Evolutionary conservation across 1,139 yeast species (phyloP).

Genomic region (Debaryomycetaceae sp.): DNA sequence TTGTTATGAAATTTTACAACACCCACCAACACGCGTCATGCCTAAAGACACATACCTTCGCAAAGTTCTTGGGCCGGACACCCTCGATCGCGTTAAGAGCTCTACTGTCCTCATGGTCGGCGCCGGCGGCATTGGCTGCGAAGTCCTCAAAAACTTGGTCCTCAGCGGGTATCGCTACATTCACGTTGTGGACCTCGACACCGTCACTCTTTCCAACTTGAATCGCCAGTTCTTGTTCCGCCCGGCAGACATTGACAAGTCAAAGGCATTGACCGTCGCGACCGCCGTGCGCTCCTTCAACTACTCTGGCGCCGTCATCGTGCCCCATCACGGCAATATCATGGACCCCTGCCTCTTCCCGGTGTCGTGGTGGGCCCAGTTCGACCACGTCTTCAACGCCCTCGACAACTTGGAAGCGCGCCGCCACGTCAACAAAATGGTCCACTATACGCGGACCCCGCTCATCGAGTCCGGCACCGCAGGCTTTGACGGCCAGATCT

Average conservation of each 20-base stretch:
- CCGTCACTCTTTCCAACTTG: constrained; percentile 82
- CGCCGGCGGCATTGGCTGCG: constrained; percentile 99
- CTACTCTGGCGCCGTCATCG: constrained; percentile 51
- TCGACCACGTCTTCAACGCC: constrained; percentile 78
- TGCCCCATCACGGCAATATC: constrained; percentile 81
- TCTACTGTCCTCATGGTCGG: constrained; percentile 82
- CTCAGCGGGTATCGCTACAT: constrained; percentile 81
- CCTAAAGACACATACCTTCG: constrained; percentile 33
- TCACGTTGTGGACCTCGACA: constrained; percentile 88
- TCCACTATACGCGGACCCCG: constrained; percentile 63
- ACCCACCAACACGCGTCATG: constrained; percentile 11
- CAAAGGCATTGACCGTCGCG: constrained; percentile 76
- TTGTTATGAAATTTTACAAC: too few relatives aligned
- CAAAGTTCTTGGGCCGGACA: constrained; percentile 32
- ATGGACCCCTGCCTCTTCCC: constrained; percentile 69
- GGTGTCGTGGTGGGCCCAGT: constrained; percentile 70
- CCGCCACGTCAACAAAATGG: constrained; percentile 75
- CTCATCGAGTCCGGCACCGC: constrained; percentile 92
- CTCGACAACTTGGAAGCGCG: constrained; percentile 91
- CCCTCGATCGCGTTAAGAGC: constrained; percentile 18
- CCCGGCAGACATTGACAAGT: constrained; percentile 73
- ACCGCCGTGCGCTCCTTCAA: constrained; percentile 75
- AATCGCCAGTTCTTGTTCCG: constrained; percentile 90
- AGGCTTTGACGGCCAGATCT: constrained; percentile 88
- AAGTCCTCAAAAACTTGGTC: constrained; percentile 74